A percentile compares a stretch with the other conserved stretches of the same genome.
Conservation (phyloP, 805 yeast genomes). For the Schwanniomyces yamadae region DNA sequence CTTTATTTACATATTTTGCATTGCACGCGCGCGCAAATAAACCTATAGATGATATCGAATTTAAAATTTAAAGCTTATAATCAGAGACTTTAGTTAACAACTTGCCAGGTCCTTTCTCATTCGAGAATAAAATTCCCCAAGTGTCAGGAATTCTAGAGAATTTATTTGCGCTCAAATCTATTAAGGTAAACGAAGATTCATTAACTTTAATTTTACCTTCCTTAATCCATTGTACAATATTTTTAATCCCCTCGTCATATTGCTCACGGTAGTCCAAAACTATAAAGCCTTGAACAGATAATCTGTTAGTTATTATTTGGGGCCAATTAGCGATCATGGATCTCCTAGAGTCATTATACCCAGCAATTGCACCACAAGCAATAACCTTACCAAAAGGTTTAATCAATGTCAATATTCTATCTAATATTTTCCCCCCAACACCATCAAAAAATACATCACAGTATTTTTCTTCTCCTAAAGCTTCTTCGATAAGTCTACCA, state of each 20-base stretch:
- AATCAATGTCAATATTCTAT: constrained; percentile 13
- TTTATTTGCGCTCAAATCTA: constrained; percentile 17
- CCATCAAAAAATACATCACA: constrained; percentile 24
- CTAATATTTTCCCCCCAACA: constrained; percentile 25
- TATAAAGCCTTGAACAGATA: constrained; percentile 21
- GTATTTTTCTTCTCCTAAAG: constrained; percentile 39
- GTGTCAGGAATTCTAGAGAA: constrained; percentile 45
- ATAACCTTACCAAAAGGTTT: constrained; percentile 21
- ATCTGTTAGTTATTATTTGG: constrained; percentile 16
- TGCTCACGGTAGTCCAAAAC: constrained; percentile 15
- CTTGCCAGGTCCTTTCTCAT: constrained; percentile 49
- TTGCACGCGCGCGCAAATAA: background rate
- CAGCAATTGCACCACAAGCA: constrained; percentile 32
- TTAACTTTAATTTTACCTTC: constrained; percentile 17
- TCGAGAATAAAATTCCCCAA: constrained; percentile 48
- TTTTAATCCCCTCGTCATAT: constrained; percentile 12
- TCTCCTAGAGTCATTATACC: constrained; percentile 25
- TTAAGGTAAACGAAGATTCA: constrained; percentile 14
- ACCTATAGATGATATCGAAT: constrained; percentile 1
- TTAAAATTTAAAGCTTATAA: background rate
- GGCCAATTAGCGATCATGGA: constrained; percentile 21
- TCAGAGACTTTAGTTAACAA: constrained; percentile 45
- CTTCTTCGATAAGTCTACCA: constrained; percentile 20
- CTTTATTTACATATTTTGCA: background rate
- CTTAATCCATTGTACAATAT: constrained; percentile 12